Percentiles rank a stretch among this genome's conserved stretches.
These are phyloP conservation scores for Pistacia vera DNA, from an alignment of 345 rosid species.

Conservation along the genomic window DNA sequence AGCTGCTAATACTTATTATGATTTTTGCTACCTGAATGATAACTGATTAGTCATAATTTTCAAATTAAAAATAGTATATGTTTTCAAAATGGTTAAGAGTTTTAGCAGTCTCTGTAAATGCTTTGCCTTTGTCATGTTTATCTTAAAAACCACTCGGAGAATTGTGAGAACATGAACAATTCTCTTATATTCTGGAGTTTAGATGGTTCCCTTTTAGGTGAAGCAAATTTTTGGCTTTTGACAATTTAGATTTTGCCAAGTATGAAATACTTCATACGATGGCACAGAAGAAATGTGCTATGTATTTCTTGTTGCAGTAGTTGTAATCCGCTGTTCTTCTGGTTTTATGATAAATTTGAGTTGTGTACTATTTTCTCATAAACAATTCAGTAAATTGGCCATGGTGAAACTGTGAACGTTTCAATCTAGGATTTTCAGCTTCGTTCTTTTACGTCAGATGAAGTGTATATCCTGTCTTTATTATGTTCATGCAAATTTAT, in stretches of 20 bases:
- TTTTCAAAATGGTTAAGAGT: background rate
- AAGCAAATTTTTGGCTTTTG: background rate
- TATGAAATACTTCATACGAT: background rate
- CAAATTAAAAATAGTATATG: background rate
- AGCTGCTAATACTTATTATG: constrained; percentile 6
- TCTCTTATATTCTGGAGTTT: background rate
- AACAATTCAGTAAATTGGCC: background rate
- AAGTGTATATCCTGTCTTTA: background rate
- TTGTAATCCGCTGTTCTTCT: background rate
- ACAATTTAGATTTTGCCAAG: constrained; percentile 1
- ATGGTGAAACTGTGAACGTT: background rate
- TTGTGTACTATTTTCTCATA: background rate
- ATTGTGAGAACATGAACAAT: background rate
- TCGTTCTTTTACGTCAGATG: background rate
- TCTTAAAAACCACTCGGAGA: background rate
- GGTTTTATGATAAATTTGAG: background rate
- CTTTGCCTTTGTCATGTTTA: background rate
- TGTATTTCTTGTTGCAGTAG: background rate
- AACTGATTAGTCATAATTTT: background rate
- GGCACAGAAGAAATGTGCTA: background rate
- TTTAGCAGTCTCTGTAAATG: background rate
- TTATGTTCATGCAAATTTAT: background rate
- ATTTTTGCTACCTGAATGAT: background rate
- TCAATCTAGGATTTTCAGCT: background rate
- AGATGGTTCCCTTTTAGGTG: background rate